phyloP scores from a whole-genome alignment of 345 rosid genomes.

The Eucalyptus polyanthemos region DNA sequence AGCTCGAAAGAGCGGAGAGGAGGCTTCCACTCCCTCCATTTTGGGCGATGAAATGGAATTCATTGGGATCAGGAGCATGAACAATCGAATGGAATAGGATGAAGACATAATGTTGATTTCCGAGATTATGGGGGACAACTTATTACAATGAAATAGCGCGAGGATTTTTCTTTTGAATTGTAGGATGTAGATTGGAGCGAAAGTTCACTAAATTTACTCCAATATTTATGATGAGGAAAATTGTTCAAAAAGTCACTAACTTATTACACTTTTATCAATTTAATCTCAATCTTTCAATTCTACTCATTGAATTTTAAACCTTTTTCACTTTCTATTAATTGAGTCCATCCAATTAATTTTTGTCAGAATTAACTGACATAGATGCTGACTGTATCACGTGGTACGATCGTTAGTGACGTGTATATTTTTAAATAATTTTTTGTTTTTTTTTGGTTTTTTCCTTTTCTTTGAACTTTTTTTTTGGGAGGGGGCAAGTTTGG shows the following conservation, averaged over 20 bases:
- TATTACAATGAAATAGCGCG: background rate
- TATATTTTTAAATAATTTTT: too few species aligned
- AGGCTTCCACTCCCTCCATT: background rate
- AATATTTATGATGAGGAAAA: background rate
- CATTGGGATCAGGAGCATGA: background rate
- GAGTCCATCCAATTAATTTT: accelerated
- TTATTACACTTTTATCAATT: accelerated
- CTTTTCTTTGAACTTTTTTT: accelerated
- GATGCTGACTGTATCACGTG: accelerated
- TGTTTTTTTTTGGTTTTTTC: too few species aligned
- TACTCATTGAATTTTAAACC: too few species aligned
- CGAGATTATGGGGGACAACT: background rate
- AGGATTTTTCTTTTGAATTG: background rate
- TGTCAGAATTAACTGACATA: accelerated
- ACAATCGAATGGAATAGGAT: background rate
- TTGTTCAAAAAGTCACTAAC: accelerated
- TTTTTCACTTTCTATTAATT: accelerated
- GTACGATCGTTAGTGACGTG: accelerated
- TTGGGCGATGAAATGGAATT: background rate
- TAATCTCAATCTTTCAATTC: accelerated
- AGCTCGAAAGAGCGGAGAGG: background rate
- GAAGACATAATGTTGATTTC: background rate
- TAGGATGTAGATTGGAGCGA: background rate
- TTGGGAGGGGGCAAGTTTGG: too few species aligned
- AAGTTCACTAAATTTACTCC: background rate